These are phyloP conservation scores for Calonectria fujianensis DNA, from an alignment of 2,329 filamentous ascomycete genomes.

Conservation along the genomic window DNA sequence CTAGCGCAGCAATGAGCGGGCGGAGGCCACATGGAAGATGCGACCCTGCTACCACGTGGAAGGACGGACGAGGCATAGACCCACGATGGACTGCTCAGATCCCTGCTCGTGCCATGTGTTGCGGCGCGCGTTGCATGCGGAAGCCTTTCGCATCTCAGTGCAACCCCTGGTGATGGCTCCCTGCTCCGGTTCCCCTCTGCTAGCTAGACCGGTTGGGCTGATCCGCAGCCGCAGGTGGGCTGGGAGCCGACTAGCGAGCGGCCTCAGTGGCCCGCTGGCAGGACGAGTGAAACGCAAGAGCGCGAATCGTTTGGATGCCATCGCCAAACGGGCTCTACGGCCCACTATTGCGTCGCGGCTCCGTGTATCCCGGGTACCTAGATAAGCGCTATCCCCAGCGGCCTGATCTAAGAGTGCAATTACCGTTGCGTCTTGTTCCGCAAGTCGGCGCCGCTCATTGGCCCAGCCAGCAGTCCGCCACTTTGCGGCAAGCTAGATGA, in stretches of 20 bases:
- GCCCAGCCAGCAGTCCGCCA: background rate
- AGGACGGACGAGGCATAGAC: slow-evolving; percentile 1
- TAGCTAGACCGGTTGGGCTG: slow-evolving; percentile 4
- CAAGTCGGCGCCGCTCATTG: background rate
- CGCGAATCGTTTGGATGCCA: background rate
- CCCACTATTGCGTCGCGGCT: slow-evolving; percentile 25
- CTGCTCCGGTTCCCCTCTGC: slow-evolving; percentile 15
- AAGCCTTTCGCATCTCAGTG: background rate
- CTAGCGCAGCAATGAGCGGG: background rate
- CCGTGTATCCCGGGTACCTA: slow-evolving; percentile 75
- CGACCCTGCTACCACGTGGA: slow-evolving; percentile 26
- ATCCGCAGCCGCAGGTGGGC: background rate
- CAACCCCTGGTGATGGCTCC: slow-evolving; percentile 5
- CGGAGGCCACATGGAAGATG: slow-evolving; percentile 30
- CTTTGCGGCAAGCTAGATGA: slow-evolving; percentile 12
- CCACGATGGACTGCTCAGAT: slow-evolving; percentile 4
- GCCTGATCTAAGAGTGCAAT: slow-evolving; percentile 27
- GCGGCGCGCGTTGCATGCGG: slow-evolving; percentile 13
- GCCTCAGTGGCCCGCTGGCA: background rate
- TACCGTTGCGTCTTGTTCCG: slow-evolving; percentile 24
- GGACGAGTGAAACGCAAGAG: background rate
- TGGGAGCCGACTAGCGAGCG: background rate
- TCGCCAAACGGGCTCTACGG: slow-evolving; percentile 21
- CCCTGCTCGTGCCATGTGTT: slow-evolving; percentile 23
- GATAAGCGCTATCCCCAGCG: slow-evolving; percentile 81